Base-by-base conservation (phyloP, 169 alveolate species). In the Plasmodium adleri region DNA sequence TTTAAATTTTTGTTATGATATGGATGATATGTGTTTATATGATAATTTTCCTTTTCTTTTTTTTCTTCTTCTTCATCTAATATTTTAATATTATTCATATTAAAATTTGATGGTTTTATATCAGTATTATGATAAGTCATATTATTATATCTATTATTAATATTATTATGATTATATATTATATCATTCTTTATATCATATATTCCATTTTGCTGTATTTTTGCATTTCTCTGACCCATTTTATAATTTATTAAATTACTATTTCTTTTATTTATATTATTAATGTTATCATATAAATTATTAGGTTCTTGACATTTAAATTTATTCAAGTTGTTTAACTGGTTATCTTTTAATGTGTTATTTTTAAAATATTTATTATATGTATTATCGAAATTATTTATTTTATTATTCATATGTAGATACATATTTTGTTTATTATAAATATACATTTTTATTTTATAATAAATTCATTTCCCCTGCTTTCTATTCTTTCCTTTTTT, bases 391-490 rank as follows among this genome's bases (percentile, higher is more conserved):
- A 32, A 67, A 64, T 15, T 58, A 39, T 58, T 72, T 4, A 39
- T 15, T 45, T 72, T 10, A 17, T 72, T 72, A 39, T 78, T 50
- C 88, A 45, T 39, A 52, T 74, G 88, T 60, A 66, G 66, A 78
- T 54, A 39, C 89, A 59, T 78, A 78, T 78, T 71, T 78, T 70
- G 78, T 78, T 45, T 63, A 12, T 59, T 78, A 58, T 58, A 22
- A 78, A 78, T 17, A 78, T 63, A 66, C 89, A 78, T 78, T 52
- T 78, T 78, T 78, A 56, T 73, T 39, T 73, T 54, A 28, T 63
- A 47, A 28, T 49, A 54, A 7, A 15, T 52, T 28, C 50, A 72
- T 26, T 68, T 43, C 43, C 47, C 75, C 26, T 59, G n/a, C 71
- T 74, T 56, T 64, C 63, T 39, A 58, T 32, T 17, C 49, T 66